Base-by-base conservation (phyloP, 306 rosid species). In the Fagus sylvatica region DNA sequence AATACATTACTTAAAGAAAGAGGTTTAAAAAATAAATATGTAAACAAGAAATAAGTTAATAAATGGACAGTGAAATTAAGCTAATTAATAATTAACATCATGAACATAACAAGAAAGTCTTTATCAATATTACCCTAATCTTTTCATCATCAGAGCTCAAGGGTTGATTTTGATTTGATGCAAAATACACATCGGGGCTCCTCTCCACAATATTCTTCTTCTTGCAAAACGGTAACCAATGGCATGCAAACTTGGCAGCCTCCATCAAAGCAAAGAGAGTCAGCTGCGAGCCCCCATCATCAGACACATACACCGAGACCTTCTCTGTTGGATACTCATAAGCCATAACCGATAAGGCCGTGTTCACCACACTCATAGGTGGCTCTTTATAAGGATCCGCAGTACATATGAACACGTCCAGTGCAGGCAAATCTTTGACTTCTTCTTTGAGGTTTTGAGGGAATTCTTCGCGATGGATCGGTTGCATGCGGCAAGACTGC, bases 321-420 rank as follows among this genome's bases (percentile, higher is more conserved):
- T 85, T 88, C 30, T 30, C 80, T 1, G 80, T 11, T 56, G 87
- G 87, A 32, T 85, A 88, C 17, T 87, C 90, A 49, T 73, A 87
- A 2, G 83, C 81, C 88, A 87, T 82, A 4, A 66, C 86, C 12
- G 88, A 84, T 5, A 87, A 48, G 17, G 81, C 88, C 4, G 90
- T 84, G 81, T 82, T 87, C 7, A 82, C 90, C 30, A 81, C 77
- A 64, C 69, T 49, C 79, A 82, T 69, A 9, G 90, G 88, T 8
- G 88, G 90, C 81, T 87, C 90, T 74, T 81, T 87, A 69, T 62
- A 65, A 0, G 86, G 90, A 72, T 87, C 90, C 2, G 88, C 85
- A 1, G 88, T 87, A 72, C 90, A 87, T 60, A 87, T 71, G 79
- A 87, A 87, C 75, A 87, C 80, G 72, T 84, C 90, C 9, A 87